Percentiles rank a stretch among this genome's conserved stretches.
phyloP scores from a whole-genome alignment of 495 filamentous ascomycete genomes.

The Talaromyces adpressus region DNA sequence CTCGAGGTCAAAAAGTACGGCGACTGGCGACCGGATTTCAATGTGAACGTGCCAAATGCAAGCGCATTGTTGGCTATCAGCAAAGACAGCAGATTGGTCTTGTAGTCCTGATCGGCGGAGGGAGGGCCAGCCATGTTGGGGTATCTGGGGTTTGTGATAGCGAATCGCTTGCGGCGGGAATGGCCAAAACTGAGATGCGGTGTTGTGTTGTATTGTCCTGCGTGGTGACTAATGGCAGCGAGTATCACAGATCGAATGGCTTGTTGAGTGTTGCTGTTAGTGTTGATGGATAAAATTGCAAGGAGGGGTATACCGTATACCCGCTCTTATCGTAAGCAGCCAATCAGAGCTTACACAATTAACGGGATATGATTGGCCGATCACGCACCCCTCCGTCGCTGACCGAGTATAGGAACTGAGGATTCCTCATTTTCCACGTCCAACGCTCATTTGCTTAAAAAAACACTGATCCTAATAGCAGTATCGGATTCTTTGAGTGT shows the following conservation, averaged over 20 bases:
- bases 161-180: background rate
- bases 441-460: background rate
- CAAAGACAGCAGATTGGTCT: constrained; percentile 62
- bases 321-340: background rate
- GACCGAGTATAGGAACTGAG: background rate
- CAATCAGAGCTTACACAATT: background rate
- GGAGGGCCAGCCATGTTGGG: constrained; percentile 14
- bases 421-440: background rate
- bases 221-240: background rate
- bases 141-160: background rate
- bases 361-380: background rate
- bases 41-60: constrained; percentile 78
- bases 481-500: background rate
- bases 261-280: background rate
- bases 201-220: background rate
- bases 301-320: background rate
- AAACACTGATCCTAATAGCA: background rate
- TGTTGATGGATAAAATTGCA: background rate
- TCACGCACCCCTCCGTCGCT: background rate
- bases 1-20: constrained; percentile 99
- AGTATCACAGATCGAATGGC: background rate
- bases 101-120: constrained; percentile 40
- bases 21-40: constrained; percentile 87
- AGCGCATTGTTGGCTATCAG: constrained; percentile 69
- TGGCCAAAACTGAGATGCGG: background rate